Conservation (phyloP, 306 rosid species). For the Cucurbita ficifolia region DNA sequence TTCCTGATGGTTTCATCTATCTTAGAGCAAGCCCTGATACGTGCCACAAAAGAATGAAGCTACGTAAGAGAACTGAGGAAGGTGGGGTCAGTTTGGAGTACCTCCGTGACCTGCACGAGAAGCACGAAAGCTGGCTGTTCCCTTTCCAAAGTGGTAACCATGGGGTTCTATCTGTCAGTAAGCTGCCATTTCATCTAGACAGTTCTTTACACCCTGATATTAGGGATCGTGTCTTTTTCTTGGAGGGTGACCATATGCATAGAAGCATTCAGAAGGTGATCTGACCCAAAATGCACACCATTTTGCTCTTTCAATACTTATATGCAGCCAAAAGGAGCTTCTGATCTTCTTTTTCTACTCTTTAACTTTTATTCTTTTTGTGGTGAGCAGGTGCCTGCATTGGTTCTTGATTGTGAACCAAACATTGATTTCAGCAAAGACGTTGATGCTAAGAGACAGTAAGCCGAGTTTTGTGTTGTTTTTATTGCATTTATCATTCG, state of each 20-base stretch:
- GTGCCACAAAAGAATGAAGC: slow-evolving; percentile 86
- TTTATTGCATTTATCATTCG: neutral
- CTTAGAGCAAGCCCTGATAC: slow-evolving; percentile 99
- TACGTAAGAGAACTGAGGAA: slow-evolving; percentile 70
- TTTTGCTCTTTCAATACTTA: slow-evolving; percentile 5
- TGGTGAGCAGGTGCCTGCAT: slow-evolving; percentile 74
- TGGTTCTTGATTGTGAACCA: slow-evolving; percentile 95
- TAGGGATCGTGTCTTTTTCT: slow-evolving; percentile 78
- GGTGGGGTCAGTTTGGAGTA: slow-evolving; percentile 82
- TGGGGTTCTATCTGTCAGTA: slow-evolving; percentile 56
- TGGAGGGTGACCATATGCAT: slow-evolving; percentile 96
- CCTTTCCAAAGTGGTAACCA: slow-evolving; percentile 71
- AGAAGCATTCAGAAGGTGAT: slow-evolving; percentile 90
- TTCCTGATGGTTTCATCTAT: slow-evolving; percentile 94
- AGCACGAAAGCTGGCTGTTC: slow-evolving; percentile 95
- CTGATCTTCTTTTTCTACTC: neutral
- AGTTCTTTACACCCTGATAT: slow-evolving; percentile 72
- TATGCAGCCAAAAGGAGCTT: neutral
- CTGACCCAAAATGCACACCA: neutral
- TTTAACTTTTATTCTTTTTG: slow-evolving; percentile 3
- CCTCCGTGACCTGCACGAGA: slow-evolving; percentile 73
- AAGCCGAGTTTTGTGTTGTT: slow-evolving; percentile 18
- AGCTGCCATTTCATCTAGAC: slow-evolving; percentile 55
- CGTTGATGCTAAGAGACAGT: slow-evolving; percentile 86
- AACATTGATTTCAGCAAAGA: slow-evolving; percentile 96